Base-by-base conservation (phyloP, 352 stramenopile genomes). In the Pythium phragmiticola region DNA sequence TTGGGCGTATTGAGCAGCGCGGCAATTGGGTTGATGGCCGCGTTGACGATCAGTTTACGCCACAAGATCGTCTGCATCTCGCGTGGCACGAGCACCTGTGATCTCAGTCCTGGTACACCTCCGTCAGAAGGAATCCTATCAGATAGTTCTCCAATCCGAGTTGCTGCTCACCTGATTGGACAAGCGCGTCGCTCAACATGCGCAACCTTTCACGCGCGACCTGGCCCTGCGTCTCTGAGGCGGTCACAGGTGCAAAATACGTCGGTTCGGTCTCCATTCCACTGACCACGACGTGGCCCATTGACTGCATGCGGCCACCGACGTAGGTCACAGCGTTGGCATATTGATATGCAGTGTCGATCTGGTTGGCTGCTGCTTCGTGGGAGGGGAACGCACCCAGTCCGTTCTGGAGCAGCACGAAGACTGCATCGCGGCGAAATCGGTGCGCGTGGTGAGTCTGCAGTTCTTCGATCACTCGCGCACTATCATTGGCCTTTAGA, bases 1-100 rank as follows among this genome's bases (percentile, higher is more conserved):
- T 94, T 94, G 2, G 74, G 50, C 12, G 71, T 65, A 55, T 94
- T 70, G 5, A 92, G 42, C 16, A 94, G 51, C 9, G 79, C 83
- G 9, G 79, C 80, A 17, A 94, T 68, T 4, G 84, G 82, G 51
- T 94, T 94, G 63, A 94, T 90, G 2, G 71, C 81, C 2, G 84
- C 84, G 58, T 94, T 94, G 39, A 94, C 78, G 66, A 94, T 85
- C 36, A 92, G 68, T 49, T 94, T 94, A 17, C 75, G 72, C 84
- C 84, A 94, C 12, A 88, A 70, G 36, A 88, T 88, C 12, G 69
- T 71, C 58, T 89, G 74, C 73, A 90, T 89, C 16, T 77, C 66
- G 6, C 60, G 59, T 0, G 57, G 33, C 13, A 72, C 59, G n/a
- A 93, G 45, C 8, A 79, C 52, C 48, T 87, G 34, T 37, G 69